Percentiles rank a stretch among this genome's conserved stretches.
Conservation (phyloP, 495 filamentous ascomycete species). For the Elasticomyces elasticus region DNA sequence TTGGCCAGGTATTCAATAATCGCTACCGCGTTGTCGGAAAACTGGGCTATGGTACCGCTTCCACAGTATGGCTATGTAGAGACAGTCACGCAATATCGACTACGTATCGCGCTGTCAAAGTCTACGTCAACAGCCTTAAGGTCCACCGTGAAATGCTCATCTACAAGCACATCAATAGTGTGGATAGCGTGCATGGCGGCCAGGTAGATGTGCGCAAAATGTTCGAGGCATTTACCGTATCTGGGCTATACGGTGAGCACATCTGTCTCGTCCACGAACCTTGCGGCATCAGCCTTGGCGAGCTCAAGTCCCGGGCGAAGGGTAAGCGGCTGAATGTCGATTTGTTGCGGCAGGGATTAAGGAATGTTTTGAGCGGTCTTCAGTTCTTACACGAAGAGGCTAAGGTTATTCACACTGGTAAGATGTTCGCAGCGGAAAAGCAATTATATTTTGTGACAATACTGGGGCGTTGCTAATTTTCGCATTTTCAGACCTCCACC, state of each 20-base stretch:
- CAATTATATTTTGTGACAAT: too few relatives aligned
- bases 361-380: constrained; percentile 28
- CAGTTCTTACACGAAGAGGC: constrained; percentile 38
- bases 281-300: constrained; percentile 31
- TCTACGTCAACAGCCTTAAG: constrained; percentile 1
- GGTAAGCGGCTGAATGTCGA: neutral
- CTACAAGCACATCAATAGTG: constrained; percentile 32
- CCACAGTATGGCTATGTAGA: constrained; percentile 44
- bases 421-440: too few relatives aligned
- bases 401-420: constrained; percentile 39
- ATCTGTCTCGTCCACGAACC: constrained; percentile 38
- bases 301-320: neutral
- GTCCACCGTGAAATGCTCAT: constrained; percentile 31
- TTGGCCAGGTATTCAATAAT: constrained; percentile 34
- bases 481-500: constrained; percentile 27
- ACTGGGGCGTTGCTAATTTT: too few relatives aligned
- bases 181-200: constrained; percentile 32
- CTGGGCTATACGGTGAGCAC: constrained; percentile 34
- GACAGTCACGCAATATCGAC: constrained; percentile 30
- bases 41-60: constrained; percentile 38
- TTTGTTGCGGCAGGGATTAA: neutral
- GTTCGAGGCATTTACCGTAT: constrained; percentile 36
- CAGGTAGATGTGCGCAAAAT: constrained; percentile 31
- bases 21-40: constrained; percentile 38
- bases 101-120: constrained; percentile 7